Conservation (phyloP, 2,329 filamentous ascomycete species). For the Metarhizium robertsii region DNA sequence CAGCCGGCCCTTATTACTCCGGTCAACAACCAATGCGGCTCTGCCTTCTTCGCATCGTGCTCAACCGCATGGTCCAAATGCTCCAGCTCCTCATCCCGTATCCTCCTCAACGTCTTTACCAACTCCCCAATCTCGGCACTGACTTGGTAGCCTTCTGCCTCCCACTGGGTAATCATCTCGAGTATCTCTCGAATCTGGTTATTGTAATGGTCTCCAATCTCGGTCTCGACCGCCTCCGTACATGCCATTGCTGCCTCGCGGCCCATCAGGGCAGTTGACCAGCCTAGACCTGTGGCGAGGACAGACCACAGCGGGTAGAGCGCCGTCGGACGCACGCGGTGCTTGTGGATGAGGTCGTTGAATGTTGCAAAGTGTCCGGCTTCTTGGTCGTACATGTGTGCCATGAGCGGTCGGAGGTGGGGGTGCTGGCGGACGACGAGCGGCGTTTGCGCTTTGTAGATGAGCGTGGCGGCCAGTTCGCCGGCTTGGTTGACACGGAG, state of each 20-base stretch:
- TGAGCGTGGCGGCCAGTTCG: conserved; percentile 91
- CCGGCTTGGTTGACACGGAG: conserved; percentile 96
- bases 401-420: conserved; percentile 82
- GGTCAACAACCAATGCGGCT: conserved; percentile 82
- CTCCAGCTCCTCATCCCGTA: conserved; percentile 92
- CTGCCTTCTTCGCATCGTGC: conserved; percentile 83
- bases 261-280: conserved; percentile 81
- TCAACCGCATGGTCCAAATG: conserved; percentile 93
- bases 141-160: conserved; percentile 68
- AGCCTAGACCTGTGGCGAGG: conserved; percentile 73
- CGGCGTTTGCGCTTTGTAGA: conserved; percentile 84
- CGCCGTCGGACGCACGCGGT: conserved; percentile 84
- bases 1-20: conserved; percentile 85
- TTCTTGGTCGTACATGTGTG: conserved; percentile 98
- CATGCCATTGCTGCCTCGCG: conserved; percentile 96
- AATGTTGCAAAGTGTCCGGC: conserved; percentile 79
- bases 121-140: conserved; percentile 69
- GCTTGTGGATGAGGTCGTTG: conserved; percentile 71
- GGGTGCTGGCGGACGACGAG: conserved; percentile 72
- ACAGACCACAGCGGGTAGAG: conserved; percentile 86
- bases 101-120: conserved; percentile 65
- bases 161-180: conserved; percentile 70
- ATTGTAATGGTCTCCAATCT: conserved; percentile 95
- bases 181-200: conserved; percentile 75
- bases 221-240: conserved; percentile 95